Percentiles rank a stretch among this genome's conserved stretches.
Evolutionary conservation across 352 stramenopile genomes (phyloP).

Genomic region (Phytophthora brassicae): DNA sequence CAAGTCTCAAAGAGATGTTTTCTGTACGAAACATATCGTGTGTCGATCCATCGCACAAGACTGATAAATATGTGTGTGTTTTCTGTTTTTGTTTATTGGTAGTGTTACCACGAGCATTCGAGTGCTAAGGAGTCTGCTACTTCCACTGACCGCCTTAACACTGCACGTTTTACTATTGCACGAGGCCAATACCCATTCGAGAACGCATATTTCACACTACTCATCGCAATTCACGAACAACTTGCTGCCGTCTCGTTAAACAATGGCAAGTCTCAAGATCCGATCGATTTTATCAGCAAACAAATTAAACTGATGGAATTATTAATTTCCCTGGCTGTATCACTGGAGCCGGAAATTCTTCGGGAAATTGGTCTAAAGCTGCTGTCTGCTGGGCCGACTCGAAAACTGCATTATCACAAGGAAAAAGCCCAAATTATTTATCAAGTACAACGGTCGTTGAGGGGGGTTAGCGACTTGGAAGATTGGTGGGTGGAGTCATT

Average conservation of each 20-base stretch:
- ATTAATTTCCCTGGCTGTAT: conserved; percentile 31
- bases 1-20: background rate
- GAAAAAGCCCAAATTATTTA: conserved; percentile 15
- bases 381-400: conserved; percentile 14
- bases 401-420: conserved; percentile 16
- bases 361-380: conserved; percentile 27
- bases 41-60: background rate
- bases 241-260: conserved; percentile 4
- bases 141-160: conserved; percentile 7
- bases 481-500: conserved; percentile 18
- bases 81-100: background rate
- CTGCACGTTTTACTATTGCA: conserved; percentile 8
- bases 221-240: conserved; percentile 40
- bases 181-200: conserved; percentile 15
- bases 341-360: conserved; percentile 12
- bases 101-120: conserved; percentile 12
- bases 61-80: background rate
- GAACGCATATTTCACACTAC: conserved; percentile 35
- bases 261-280: conserved; percentile 3
- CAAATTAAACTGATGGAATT: conserved; percentile 29
- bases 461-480: conserved; percentile 3
- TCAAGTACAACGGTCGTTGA: background rate
- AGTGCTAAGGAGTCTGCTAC: background rate
- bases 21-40: conserved; percentile 9
- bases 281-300: conserved; percentile 26